Base-by-base conservation (phyloP, 1,284 basidiomycete species). In the Volvariella surrecta region DNA sequence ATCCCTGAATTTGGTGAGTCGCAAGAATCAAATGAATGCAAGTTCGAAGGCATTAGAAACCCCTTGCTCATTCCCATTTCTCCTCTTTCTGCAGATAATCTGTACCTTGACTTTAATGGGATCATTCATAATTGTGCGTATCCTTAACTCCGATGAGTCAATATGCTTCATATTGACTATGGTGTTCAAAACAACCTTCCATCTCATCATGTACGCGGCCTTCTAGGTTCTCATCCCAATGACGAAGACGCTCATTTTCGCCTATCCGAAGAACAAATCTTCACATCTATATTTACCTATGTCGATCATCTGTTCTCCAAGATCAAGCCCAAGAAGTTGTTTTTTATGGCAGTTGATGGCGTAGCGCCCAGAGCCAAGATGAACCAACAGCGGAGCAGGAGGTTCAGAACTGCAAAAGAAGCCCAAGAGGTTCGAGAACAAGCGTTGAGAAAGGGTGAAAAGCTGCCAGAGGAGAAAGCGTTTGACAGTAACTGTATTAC, bases 401-500 rank as follows among this genome's bases (percentile, higher is more conserved):
- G 96, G 43, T 99, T 99, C 70, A 74, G 94, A 45, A 93, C 95
- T 0, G 94, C 94, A 2, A 91, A 89, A 63, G 95, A 98, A 61
- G 89, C 87, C 13, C 85, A 79, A 56, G 93, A 98, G 59, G 67
- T 88, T 42, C 71, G 84, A 45, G 88, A 91, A 61, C 89, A 88
- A 66, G 96, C 95, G 0, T 74, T 82, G 58, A 68, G 74, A 44
- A 92, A 88, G 53, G 95, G 95, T 38, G 93, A 99, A 70, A 82
- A 86, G 57, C 62, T 98, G 39, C 94, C 94, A 2, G 82, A 88
- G 2, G 88, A 91, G 67, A 93, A 92, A 62, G 89, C 92, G 3
- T 99, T 99, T 61, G 96, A 99, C 64, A 95, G 90, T 51, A 99
- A 99, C 65, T 97, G 92, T 66, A 99, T 99, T 56, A 99, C 96